phyloP scores from a whole-genome alignment of 306 rosid genomes.

The Dicorynia guianensis region DNA sequence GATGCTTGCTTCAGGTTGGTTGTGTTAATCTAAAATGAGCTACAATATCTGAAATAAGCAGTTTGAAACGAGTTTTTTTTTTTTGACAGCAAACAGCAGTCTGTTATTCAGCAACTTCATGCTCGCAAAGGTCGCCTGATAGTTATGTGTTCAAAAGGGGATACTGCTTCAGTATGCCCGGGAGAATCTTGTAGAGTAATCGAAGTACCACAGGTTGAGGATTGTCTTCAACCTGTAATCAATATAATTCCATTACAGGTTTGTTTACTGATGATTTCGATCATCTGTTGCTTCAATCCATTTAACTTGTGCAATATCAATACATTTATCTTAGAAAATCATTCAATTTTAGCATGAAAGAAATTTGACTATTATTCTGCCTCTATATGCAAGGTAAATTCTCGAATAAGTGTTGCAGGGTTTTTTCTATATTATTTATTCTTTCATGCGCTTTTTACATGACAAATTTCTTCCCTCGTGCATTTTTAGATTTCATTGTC shows the following conservation, averaged over 20 bases:
- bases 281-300: slow-evolving; percentile 28
- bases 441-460: neutral
- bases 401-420: neutral
- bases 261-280: slow-evolving; percentile 8
- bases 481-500: neutral
- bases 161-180: slow-evolving; percentile 69
- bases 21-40: slow-evolving; percentile 23
- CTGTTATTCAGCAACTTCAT: slow-evolving; percentile 97
- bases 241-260: slow-evolving; percentile 95
- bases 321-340: neutral
- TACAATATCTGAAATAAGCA: slow-evolving; percentile 30
- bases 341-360: slow-evolving; percentile 12
- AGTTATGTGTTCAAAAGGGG: slow-evolving; percentile 93
- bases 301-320: slow-evolving; percentile 2
- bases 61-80: slow-evolving; percentile 42
- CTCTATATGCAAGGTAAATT: slow-evolving; percentile 6
- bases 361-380: slow-evolving; percentile 9
- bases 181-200: slow-evolving; percentile 75
- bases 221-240: slow-evolving; percentile 97
- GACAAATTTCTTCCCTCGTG: neutral
- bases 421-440: too few species aligned
- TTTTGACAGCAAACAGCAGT: slow-evolving; percentile 92
- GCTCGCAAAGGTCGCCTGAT: slow-evolving; percentile 97
- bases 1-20: slow-evolving; percentile 97
- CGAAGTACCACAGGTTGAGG: slow-evolving; percentile 92